These are phyloP conservation scores for Cotoneaster glaucophyllus DNA, from an alignment of 306 rosid genomes.

Conservation along the genomic window DNA sequence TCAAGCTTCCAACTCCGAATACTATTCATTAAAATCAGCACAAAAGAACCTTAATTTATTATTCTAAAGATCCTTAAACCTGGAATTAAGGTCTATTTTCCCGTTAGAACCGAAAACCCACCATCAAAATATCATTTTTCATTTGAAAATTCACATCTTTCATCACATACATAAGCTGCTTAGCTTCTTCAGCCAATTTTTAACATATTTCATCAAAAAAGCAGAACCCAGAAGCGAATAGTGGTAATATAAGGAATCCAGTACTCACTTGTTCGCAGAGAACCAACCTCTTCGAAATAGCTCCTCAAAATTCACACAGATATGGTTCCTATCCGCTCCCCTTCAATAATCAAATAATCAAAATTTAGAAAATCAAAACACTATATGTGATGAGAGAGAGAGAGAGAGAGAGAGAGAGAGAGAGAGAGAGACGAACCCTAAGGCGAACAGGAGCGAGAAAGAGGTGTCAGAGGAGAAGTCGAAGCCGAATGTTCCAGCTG, in stretches of 20 bases:
- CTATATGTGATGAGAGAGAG: no score
- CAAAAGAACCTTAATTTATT: neutral
- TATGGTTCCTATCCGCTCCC: neutral
- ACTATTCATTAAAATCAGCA: neutral
- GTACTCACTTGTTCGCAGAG: neutral
- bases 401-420: neutral
- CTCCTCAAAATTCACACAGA: neutral
- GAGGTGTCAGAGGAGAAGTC: slow-evolving; percentile 9
- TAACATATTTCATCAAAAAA: neutral
- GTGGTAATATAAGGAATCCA: neutral
- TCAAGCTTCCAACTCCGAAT: neutral
- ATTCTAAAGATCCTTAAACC: neutral
- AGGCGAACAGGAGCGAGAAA: slow-evolving; percentile 11
- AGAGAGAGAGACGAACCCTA: slow-evolving; percentile 10
- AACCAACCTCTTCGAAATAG: neutral
- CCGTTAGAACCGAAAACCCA: neutral
- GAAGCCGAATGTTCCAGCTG: neutral
- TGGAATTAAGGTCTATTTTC: neutral
- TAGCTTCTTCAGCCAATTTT: neutral
- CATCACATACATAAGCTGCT: neutral
- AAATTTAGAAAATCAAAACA: neutral
- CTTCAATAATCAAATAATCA: neutral
- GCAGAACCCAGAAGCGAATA: neutral
- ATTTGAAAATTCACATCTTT: neutral
- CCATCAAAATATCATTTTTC: neutral